Conservation (phyloP, 2,329 filamentous ascomycete species). For the Microdochium nivale region DNA sequence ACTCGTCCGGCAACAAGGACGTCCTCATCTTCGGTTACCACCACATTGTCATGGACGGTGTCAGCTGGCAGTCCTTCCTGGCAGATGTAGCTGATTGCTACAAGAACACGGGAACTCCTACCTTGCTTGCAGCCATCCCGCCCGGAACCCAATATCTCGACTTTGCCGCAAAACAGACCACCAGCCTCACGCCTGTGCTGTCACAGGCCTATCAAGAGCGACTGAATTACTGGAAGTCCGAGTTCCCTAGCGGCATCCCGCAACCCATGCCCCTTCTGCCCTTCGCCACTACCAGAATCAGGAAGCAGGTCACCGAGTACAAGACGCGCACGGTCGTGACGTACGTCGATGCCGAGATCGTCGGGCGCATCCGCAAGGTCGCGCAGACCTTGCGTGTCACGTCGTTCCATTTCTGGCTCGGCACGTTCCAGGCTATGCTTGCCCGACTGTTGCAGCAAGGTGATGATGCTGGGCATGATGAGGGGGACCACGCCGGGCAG, state of each 20-base stretch:
- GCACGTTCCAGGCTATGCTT: slow-evolving; percentile 23
- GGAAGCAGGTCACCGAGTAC: background rate
- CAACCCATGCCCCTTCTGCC: background rate
- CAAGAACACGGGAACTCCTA: slow-evolving; percentile 8
- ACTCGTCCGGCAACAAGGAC: background rate
- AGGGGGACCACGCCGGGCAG: background rate
- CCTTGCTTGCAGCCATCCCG: background rate
- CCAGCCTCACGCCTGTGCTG: background rate
- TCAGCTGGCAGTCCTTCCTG: slow-evolving; percentile 26
- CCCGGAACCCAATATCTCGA: slow-evolving; percentile 16
- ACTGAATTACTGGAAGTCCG: background rate
- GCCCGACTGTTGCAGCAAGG: slow-evolving; percentile 15
- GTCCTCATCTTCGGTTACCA: slow-evolving; percentile 24
- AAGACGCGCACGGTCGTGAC: background rate
- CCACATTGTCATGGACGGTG: slow-evolving; percentile 32
- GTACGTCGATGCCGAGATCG: background rate
- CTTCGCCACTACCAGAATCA: background rate
- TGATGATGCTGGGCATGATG: slow-evolving; percentile 8
- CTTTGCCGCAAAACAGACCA: slow-evolving; percentile 15
- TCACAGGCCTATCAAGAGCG: background rate
- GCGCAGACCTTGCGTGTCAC: slow-evolving; percentile 16
- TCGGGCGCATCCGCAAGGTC: background rate
- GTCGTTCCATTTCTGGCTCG: slow-evolving; percentile 31
- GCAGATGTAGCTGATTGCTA: slow-evolving; percentile 25
- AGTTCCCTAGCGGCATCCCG: background rate